Conservation (phyloP, 2,329 filamentous ascomycete genomes). For the Lasiodiplodia sp. region DNA sequence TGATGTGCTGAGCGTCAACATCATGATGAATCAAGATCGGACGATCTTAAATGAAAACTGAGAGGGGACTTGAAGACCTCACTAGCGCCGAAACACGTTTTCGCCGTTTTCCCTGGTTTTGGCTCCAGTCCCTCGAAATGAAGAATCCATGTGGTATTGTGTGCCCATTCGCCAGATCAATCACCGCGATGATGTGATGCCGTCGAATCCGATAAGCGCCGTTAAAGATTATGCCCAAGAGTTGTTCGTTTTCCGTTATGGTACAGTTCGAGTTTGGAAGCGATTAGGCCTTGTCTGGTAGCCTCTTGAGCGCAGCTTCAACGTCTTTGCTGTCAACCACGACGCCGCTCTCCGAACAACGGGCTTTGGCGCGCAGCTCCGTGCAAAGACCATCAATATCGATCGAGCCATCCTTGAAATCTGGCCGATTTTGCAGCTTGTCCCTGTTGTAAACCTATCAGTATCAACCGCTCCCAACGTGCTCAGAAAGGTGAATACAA, state of each 20-base stretch:
- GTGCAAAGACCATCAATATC: constrained; percentile 93
- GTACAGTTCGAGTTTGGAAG: constrained; percentile 11
- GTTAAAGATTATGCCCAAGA: constrained; percentile 29
- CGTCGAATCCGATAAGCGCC: constrained; percentile 25
- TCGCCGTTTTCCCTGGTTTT: constrained; percentile 23
- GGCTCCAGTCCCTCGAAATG: constrained; percentile 22
- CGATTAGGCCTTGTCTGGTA: constrained; percentile 42
- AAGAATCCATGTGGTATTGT: constrained; percentile 15
- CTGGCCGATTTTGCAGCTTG: constrained; percentile 83
- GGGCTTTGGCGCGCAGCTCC: constrained; percentile 93
- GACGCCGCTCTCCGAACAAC: constrained; percentile 89
- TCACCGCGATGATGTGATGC: constrained; percentile 7
- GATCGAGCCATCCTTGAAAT: constrained; percentile 88
- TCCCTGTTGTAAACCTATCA: constrained; percentile 71
- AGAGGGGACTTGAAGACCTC: constrained; percentile 16
- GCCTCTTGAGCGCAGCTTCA: constrained; percentile 62
- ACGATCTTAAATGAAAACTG: constrained; percentile 2
- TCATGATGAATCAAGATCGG: constrained; percentile 13
- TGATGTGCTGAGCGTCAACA: constrained; percentile 15
- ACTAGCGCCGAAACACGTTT: constrained; percentile 27
- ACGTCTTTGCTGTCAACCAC: constrained; percentile 91
- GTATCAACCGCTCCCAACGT: constrained; percentile 34
- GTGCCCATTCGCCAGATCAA: constrained; percentile 17
- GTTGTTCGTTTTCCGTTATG: constrained; percentile 25
- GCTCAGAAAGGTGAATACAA: constrained; percentile 49